Percentiles rank a stretch among this genome's conserved stretches.
phyloP scores from a whole-genome alignment of 352 stramenopile species.

The Lagenidium sp. region DNA sequence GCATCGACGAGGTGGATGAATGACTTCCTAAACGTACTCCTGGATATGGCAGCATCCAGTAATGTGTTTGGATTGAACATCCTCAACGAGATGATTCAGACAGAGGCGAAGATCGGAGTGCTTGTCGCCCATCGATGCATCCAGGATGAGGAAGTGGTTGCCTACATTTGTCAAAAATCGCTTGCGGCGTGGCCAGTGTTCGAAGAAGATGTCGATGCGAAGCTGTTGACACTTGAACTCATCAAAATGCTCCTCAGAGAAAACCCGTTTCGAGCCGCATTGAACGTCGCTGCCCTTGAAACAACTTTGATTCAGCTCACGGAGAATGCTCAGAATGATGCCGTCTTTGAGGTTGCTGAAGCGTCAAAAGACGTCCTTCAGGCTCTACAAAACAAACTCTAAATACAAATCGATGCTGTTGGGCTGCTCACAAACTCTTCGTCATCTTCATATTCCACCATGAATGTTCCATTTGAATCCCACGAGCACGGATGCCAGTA shows the following conservation, averaged over 20 bases:
- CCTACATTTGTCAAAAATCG: slow-evolving; percentile 29
- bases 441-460: too few relatives aligned
- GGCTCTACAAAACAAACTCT: too few relatives aligned
- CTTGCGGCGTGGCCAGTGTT: slow-evolving; percentile 49
- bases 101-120: not conserved
- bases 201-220: slow-evolving; percentile 53
- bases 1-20: too few relatives aligned
- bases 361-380: too few relatives aligned
- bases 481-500: slow-evolving; percentile 51
- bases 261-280: slow-evolving; percentile 17
- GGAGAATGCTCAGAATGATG: slow-evolving; percentile 28
- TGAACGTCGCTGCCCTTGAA: slow-evolving; percentile 32
- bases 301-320: slow-evolving; percentile 43
- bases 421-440: too few relatives aligned
- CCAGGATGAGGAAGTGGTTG: slow-evolving; percentile 13
- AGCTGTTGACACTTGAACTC: slow-evolving; percentile 39
- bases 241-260: slow-evolving; percentile 25
- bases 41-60: not conserved
- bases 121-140: not conserved
- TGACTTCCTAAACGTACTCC: slow-evolving; percentile 4
- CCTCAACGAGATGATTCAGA: not conserved
- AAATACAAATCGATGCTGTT: too few relatives aligned
- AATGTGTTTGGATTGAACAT: not conserved
- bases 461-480: slow-evolving; percentile 21
- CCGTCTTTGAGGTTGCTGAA: too few relatives aligned